phyloP scores from a whole-genome alignment of 768 basidiomycete genomes.

The Xanthoconium stramineum region DNA sequence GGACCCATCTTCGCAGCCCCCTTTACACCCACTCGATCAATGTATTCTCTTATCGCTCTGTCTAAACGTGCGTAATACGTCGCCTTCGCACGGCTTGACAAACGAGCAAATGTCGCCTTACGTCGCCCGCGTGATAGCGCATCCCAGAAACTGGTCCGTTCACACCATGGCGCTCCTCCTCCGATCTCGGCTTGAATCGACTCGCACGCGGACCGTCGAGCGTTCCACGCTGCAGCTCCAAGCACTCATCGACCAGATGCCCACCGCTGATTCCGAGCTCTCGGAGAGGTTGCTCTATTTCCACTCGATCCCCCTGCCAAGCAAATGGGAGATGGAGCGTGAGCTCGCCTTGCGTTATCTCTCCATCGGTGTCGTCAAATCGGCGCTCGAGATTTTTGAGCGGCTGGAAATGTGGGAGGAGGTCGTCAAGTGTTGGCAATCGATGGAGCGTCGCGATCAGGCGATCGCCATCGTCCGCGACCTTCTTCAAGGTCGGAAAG shows the following conservation, averaged over 20 bases:
- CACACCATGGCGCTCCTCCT: slow-evolving; percentile 96
- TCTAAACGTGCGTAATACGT: slow-evolving; percentile 85
- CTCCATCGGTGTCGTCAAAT: slow-evolving; percentile 81
- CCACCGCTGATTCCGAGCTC: slow-evolving; percentile 71
- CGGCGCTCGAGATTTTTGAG: slow-evolving; percentile 91
- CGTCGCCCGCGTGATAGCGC: slow-evolving; percentile 81
- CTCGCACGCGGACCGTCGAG: slow-evolving; percentile 89
- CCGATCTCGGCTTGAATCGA: slow-evolving; percentile 86
- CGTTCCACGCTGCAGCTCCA: slow-evolving; percentile 90
- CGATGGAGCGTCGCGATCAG: slow-evolving; percentile 74
- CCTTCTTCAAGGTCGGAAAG: slow-evolving; percentile 76
- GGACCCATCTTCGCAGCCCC: slow-evolving; percentile 79
- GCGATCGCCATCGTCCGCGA: slow-evolving; percentile 82
- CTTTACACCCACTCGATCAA: slow-evolving; percentile 92
- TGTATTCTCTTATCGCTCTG: slow-evolving; percentile 88
- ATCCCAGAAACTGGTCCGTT: slow-evolving; percentile 92
- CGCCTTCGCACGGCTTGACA: slow-evolving; percentile 87
- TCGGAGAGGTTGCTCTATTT: slow-evolving; percentile 77
- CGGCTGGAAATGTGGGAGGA: slow-evolving; percentile 99
- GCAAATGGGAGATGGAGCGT: slow-evolving; percentile 89
- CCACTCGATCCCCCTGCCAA: slow-evolving; percentile 78
- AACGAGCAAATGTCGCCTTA: slow-evolving; percentile 91
- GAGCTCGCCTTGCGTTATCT: slow-evolving; percentile 86
- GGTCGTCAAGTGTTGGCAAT: slow-evolving; percentile 82
- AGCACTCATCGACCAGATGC: slow-evolving; percentile 96